Percentiles rank a stretch among this genome's conserved stretches.
phyloP scores from a whole-genome alignment of 2,329 filamentous ascomycete species.

The Cordyceps cateniannulata region DNA sequence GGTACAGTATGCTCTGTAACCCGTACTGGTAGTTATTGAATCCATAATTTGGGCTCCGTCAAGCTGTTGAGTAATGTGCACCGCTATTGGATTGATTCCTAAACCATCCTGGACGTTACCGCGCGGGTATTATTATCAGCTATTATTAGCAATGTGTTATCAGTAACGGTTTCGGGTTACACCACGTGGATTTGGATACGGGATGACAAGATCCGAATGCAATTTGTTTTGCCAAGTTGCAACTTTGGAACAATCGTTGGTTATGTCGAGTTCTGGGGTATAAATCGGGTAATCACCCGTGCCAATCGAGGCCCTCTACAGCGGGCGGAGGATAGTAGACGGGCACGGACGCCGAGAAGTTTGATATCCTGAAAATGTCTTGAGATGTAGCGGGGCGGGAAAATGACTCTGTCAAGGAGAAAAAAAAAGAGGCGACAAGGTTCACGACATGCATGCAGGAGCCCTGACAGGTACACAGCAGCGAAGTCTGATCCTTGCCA shows the following conservation, averaged over 20 bases:
- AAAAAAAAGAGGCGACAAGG: neutral
- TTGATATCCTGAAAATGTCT: neutral
- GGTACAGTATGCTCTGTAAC: too few species aligned
- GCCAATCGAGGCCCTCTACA: neutral
- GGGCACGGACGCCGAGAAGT: neutral
- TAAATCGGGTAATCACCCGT: neutral
- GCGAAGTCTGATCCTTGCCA: neutral
- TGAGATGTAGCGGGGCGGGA: neutral
- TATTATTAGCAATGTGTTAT: too few species aligned
- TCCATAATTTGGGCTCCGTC: too few species aligned
- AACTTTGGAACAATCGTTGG: too few species aligned
- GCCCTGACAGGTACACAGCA: neutral
- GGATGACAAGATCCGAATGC: neutral
- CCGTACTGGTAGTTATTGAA: too few species aligned
- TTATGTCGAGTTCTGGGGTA: neutral
- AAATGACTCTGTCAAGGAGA: neutral
- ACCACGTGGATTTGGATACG: too few species aligned
- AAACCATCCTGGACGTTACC: too few species aligned
- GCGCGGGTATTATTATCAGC: too few species aligned
- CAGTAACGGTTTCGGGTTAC: too few species aligned
- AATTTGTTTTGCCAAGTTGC: neutral
- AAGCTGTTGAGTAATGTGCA: too few species aligned
- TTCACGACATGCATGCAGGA: neutral
- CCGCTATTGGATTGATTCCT: too few species aligned
- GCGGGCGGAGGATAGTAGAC: neutral